Base-by-base conservation (phyloP, 768 basidiomycete genomes). In the Phaeotremella skinneri region DNA sequence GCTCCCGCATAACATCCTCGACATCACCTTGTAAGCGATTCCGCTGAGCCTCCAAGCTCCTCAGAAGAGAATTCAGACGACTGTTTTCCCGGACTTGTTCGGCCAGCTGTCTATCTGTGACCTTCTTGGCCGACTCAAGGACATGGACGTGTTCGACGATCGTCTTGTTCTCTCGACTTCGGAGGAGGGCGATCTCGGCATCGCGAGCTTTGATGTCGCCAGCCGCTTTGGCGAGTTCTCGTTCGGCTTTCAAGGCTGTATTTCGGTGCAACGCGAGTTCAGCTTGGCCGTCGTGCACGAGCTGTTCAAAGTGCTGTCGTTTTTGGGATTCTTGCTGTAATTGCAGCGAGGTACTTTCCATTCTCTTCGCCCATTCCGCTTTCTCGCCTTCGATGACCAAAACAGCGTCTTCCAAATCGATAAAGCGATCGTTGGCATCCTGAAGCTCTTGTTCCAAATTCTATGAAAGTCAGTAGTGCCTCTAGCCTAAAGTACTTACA, bases 141-240 rank as follows among this genome's bases (percentile, higher is more conserved):
- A 97, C 94, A 73, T 98, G 87, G 25, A 96, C 90, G 70, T 98
- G 94, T 76, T 98, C 93, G 43, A 98, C 92, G 59, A 96, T 93
- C n/a, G 90, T 96, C 80, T 93, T 97, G 80, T 97, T 91, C 72
- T 96, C 76, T 17, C 78, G 58, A 23, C 89, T 87, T 52, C 88
- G 85, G 7, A 97, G 79, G 63, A 93, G 88, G 64, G 86, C 89
- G 63, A 90, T 83, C 56, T 93, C 89, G 84, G 86, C 87, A 67
- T 96, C 90, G 49, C 87, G 85, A 42, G 81, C 82, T 72, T 89
- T 87, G 49, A 94, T 79, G 59, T 93, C 90, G 6, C 83, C 82
- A n/a, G 88, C 80, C 9, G 86, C 84, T 70, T 90, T 88, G 69
- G 87, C 87, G 34, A 93, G 80, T 16, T 91, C 91, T 11, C 85